A percentile compares a stretch with the other conserved stretches of the same genome.
Conservation (phyloP, 1,139 yeast genomes). For the Blastobotrys ciferrii region DNA sequence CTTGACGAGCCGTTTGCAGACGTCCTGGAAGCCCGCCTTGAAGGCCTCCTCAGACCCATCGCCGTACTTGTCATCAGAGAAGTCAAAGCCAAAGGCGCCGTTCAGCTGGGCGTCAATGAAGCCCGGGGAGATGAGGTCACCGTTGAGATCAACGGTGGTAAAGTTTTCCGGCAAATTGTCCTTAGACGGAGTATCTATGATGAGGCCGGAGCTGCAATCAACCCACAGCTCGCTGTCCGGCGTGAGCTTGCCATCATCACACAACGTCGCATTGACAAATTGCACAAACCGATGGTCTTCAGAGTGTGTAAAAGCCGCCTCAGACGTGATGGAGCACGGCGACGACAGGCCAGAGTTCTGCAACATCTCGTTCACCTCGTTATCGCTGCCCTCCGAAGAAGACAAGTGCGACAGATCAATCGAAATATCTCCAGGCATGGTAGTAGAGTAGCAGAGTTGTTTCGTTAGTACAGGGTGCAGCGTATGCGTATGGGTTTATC, state of each 20-base stretch:
- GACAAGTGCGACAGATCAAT: conserved; percentile 17
- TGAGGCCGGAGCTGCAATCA: conserved; percentile 46
- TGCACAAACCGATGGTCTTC: conserved; percentile 14
- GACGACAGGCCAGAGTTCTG: conserved; percentile 20
- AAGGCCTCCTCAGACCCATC: conserved; percentile 39
- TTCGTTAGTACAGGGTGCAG: background rate
- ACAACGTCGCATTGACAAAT: conserved; percentile 53
- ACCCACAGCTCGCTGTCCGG: conserved; percentile 47
- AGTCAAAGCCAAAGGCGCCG: conserved; percentile 61
- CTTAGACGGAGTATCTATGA: conserved; percentile 37
- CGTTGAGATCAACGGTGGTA: conserved; percentile 46
- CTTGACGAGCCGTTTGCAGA: conserved; percentile 38
- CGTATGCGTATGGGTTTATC: too few relatives aligned
- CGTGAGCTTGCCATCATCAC: conserved; percentile 49
- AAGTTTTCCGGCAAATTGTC: conserved; percentile 12
- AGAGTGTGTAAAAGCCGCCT: conserved; percentile 13
- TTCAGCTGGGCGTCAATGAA: conserved; percentile 61
- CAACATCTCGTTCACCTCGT: conserved; percentile 14
- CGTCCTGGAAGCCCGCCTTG: conserved; percentile 27
- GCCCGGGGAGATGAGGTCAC: conserved; percentile 56
- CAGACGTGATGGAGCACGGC: conserved; percentile 15
- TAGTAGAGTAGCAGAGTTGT: background rate
- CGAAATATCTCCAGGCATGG: conserved; percentile 14
- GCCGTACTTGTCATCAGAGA: conserved; percentile 43
- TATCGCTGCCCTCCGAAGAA: conserved; percentile 17